Base-by-base conservation (phyloP, 2,329 filamentous ascomycete species). In the Verticillium tricorpus region DNA sequence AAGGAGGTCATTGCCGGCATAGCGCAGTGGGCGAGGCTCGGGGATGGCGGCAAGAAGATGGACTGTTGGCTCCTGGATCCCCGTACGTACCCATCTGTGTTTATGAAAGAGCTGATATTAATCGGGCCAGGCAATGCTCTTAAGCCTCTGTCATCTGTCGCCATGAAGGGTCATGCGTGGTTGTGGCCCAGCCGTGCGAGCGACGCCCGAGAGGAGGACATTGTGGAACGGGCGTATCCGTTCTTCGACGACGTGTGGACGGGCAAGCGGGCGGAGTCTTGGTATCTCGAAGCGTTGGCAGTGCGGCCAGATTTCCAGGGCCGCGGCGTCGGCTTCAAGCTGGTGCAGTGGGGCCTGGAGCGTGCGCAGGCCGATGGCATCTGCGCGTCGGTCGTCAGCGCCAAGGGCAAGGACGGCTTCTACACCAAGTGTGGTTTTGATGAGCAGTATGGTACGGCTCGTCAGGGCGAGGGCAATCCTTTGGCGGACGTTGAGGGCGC, bases 311-410 rank as follows among this genome's bases (percentile, higher is more conserved):
- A 72, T 5, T 72, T 71, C 32, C 77, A 80, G 56, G 70, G 74
- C 5, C 66, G 66, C 45, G 74, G 72, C 2, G 60, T 76, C 12
- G 79, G 78, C 1, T 70, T 69, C 5, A 65, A 65, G 28, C 70
- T 82, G 8, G 77, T 79, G 12, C 60, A 68, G 28, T 80, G 77
- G 77, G 79, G 79, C 0, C 64, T 81, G 0, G 67, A 75, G 1
- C 66, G 69, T 39, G 75, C 77, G 0, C 64, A 71, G 55, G 60
- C 68, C 14, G 77, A 79, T 12, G 69, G 68, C 0, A 64, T 80
- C n/a, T 70, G 70, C 61, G 72, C 77, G 28, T 77, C 73, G 22
- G 75, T 81, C 0, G 69, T 78, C 17, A 71, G 72, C 52, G 73
- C 75, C 5, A 66, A 72, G 5, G 74, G 72, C 1, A 79, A 73